Evolutionary conservation across 2,329 filamentous ascomycete genomes (phyloP).

Genomic region (Cercospora janseana): DNA sequence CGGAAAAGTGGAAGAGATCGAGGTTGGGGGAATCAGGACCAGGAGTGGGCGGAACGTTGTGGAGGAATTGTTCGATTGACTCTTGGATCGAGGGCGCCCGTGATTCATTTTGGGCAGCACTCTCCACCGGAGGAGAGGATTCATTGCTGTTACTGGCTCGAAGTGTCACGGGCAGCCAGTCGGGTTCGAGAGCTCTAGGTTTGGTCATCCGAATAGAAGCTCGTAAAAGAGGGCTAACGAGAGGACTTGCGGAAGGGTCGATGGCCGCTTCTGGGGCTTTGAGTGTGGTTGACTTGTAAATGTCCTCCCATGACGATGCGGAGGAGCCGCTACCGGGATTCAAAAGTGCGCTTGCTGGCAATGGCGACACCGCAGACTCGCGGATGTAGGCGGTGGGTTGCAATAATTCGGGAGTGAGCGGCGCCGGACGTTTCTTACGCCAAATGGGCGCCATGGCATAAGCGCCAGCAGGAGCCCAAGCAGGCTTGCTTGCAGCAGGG

Average conservation of each 20-base stretch:
- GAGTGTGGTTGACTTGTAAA: neutral
- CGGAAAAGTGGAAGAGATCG: neutral
- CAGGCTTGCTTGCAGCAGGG: neutral
- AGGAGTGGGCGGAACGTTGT: neutral
- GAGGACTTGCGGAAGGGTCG: neutral
- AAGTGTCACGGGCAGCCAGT: constrained; percentile 8
- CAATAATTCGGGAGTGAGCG: constrained; percentile 1
- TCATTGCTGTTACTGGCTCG: neutral
- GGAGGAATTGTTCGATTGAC: neutral
- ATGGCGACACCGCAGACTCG: neutral
- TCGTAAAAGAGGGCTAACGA: neutral
- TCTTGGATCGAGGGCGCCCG: neutral
- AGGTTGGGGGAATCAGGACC: neutral
- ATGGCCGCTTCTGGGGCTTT: neutral
- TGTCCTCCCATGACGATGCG: neutral
- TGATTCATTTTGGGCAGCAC: neutral
- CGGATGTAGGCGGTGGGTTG: neutral
- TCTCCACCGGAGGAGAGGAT: neutral
- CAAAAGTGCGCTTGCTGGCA: neutral
- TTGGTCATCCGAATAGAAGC: neutral
- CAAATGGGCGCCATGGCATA: constrained; percentile 8
- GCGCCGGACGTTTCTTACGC: constrained; percentile 9
- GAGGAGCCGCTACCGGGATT: neutral
- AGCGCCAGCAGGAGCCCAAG: constrained; percentile 7
- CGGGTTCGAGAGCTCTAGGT: neutral